A percentile compares a stretch with the other conserved stretches of the same genome.
These are phyloP conservation scores for Trametes pubescens DNA, from an alignment of 1,284 basidiomycete species.

Conservation along the genomic window DNA sequence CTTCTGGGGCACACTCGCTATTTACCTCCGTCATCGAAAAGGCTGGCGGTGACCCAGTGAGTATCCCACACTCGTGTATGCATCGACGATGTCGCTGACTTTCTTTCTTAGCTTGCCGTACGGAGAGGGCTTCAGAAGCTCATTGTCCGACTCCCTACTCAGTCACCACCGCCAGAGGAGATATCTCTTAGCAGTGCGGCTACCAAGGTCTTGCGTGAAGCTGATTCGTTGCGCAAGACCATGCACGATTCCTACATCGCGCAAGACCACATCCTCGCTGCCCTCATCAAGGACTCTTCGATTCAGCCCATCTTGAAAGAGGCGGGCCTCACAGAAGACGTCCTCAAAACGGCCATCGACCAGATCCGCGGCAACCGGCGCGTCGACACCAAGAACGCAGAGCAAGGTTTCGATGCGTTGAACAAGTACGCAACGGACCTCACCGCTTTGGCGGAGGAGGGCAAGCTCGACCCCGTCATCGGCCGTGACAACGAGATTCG, in stretches of 20 bases:
- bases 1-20: conserved; percentile 53
- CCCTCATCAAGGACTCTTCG: conserved; percentile 77
- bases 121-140: conserved; percentile 72
- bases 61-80: conserved; percentile 34
- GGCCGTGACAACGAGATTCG: conserved; percentile 92
- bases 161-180: conserved; percentile 88
- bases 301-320: conserved; percentile 79
- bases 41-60: conserved; percentile 81
- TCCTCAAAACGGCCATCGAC: conserved; percentile 83
- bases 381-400: conserved; percentile 83
- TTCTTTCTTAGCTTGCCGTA: conserved; percentile 53
- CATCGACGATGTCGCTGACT: conserved; percentile 31
- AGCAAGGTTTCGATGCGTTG: conserved; percentile 88
- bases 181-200: conserved; percentile 68
- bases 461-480: conserved; percentile 94
- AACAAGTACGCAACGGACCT: conserved; percentile 88
- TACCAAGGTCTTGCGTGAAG: conserved; percentile 80
- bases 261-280: conserved; percentile 81
- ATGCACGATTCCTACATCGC: conserved; percentile 96
- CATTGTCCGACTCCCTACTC: conserved; percentile 81
- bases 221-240: conserved; percentile 83
- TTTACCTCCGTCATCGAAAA: conserved; percentile 80
- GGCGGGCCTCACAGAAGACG: conserved; percentile 72
- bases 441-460: conserved; percentile 87
- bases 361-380: conserved; percentile 84